Conservation (phyloP, 176 grass and related monocot species). For the Lolium rigidum region DNA sequence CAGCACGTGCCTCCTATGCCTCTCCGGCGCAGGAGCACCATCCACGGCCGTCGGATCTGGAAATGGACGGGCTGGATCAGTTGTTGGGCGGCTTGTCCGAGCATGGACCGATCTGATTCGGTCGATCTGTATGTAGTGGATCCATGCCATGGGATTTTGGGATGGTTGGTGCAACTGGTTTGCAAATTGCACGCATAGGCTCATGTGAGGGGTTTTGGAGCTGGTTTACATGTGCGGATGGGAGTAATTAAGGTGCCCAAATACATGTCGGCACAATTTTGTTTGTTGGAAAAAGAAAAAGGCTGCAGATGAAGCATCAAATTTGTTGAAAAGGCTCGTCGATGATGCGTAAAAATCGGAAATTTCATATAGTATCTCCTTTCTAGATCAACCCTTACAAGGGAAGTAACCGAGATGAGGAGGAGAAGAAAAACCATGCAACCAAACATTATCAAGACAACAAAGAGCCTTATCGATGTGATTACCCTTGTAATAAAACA, state of each 20-base stretch:
- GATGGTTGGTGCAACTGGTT: conserved; percentile 23
- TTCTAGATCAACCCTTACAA: too few species aligned
- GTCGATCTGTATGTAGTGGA: not conserved
- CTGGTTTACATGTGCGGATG: not conserved
- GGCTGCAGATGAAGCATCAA: too few species aligned
- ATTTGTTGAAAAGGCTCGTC: not conserved
- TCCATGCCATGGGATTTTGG: not conserved
- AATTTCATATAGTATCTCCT: not conserved
- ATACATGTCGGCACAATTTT: not conserved
- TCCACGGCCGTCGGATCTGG: not conserved
- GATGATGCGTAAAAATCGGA: not conserved
- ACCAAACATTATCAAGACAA: not conserved
- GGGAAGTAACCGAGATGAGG: too few species aligned
- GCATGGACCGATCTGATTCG: conserved; percentile 15
- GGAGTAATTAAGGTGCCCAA: not conserved
- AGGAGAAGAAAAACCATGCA: not conserved
- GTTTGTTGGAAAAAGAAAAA: not conserved
- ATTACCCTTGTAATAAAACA: too few species aligned
- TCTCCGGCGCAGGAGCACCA: not conserved
- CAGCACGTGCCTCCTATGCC: conserved; percentile 28
- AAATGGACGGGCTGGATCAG: not conserved
- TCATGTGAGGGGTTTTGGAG: not conserved
- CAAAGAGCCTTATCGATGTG: too few species aligned
- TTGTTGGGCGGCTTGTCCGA: not conserved
- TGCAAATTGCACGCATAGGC: not conserved